Evolutionary conservation across 2,329 filamentous ascomycete genomes (phyloP), one percentile per base, ranked within the genome.

Genomic region (Alternaria panax): DNA sequence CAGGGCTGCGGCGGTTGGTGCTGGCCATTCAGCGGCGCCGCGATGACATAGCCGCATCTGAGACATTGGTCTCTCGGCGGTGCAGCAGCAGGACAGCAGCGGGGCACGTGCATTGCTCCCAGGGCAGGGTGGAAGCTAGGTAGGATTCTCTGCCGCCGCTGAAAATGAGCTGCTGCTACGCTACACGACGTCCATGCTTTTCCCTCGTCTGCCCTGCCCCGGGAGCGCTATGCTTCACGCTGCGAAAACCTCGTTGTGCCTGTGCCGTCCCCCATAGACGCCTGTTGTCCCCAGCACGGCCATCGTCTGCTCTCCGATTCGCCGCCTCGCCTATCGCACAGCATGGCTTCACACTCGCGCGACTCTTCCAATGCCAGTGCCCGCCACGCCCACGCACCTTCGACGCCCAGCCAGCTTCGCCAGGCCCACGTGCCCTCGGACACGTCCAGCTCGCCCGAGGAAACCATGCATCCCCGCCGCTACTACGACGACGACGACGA

Each of bases 391-490:
- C 76, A 80, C 64, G 71, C 72, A 2, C 78, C 78, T 9, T 50
- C 64, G 7, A 77, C 69, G 2, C 78, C 78, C 34, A 79, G 75
- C 71, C 73, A 76, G 60, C 72, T 83, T 48, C 70, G 81, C n/a
- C 73, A 80, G 50, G 74, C 78, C 12, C 74, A 81, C 62, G 77
- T 78, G 51, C 80, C 81, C 53, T 78, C 75, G 27, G 74, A 76
- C 50, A 66, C 67, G 45, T 78, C 80, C n/a, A 70, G 71, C 22
- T 81, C 80, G 36, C 80, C 80, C 27, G 79, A 82, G 51, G 76
- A 80, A 25, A 69, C 63, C 14, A 78, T 76, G 77, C 70, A 71
- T 50, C 61, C 47, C 42, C 67, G 57, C 25, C 71, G 66, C 20
- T 64, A 63, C 57, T 57, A 62, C 62, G 59, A 73, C 54, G 61